Conservation (phyloP, 768 basidiomycete genomes). For the Phaeotremella fagi region DNA sequence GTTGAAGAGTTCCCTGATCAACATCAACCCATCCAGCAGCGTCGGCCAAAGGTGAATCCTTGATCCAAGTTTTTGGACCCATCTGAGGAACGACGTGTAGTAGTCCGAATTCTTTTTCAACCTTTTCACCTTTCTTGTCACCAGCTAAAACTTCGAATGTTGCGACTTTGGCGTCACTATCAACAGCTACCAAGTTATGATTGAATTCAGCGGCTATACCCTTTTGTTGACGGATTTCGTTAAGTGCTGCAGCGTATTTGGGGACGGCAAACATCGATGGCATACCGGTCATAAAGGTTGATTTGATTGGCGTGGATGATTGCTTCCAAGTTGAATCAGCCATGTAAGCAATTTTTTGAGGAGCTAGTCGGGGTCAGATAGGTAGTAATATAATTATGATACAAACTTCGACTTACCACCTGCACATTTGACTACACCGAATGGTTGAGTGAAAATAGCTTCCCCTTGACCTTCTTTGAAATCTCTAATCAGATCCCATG, state of each 20-base stretch:
- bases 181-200: slow-evolving; percentile 74
- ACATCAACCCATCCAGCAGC: slow-evolving; percentile 85
- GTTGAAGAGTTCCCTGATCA: slow-evolving; percentile 71
- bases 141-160: slow-evolving; percentile 66
- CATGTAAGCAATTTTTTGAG: slow-evolving; percentile 44
- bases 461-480: slow-evolving; percentile 63
- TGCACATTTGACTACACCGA: slow-evolving; percentile 88
- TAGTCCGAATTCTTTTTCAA: slow-evolving; percentile 71
- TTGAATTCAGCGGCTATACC: slow-evolving; percentile 75
- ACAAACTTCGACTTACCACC: slow-evolving; percentile 38
- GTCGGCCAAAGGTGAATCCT: slow-evolving; percentile 55
- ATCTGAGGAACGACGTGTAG: slow-evolving; percentile 87
- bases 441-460: slow-evolving; percentile 92
- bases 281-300: slow-evolving; percentile 82
- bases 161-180: slow-evolving; percentile 66
- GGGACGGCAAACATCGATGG: slow-evolving; percentile 95
- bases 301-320: slow-evolving; percentile 55
- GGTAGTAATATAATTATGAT: background rate
- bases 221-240: slow-evolving; percentile 69
- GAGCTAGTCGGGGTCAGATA: slow-evolving; percentile 12
- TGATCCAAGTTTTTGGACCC: slow-evolving; percentile 75
- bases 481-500: slow-evolving; percentile 73
- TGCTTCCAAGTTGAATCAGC: slow-evolving; percentile 62
- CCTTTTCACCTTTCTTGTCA: slow-evolving; percentile 58
- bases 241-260: slow-evolving; percentile 85